Evolutionary conservation across 2,329 filamentous ascomycete species (phyloP), one percentile per base, ranked within the genome.

Genomic region (Penicillium sp.): DNA sequence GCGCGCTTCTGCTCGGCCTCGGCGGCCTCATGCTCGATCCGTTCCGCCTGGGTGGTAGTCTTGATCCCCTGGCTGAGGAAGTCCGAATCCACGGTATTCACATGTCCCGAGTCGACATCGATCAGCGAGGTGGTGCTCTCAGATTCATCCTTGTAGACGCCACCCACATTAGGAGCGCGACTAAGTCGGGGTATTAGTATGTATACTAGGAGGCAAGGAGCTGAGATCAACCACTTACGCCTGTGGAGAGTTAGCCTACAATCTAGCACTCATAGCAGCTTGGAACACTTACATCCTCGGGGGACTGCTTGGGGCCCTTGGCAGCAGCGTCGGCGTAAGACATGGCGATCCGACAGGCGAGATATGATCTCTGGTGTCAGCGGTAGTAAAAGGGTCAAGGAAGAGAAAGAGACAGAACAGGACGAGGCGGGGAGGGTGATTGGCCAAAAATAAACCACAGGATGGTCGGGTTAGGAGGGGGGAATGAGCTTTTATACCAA

Each of bases 321-420:
- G 70, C 67, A 38, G 70, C 71, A 56, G 67, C 68, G 53, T 70
- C 63, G 48, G 72, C 71, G 59, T 74, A 74, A 46, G 69, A 73
- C 71, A 74, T 74, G 38, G 34, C 62, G 44, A 21, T 10, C 7
- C 18, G 25, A 13, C 10, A 23, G 11, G 13, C 10, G 16, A n/a
- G 33, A 33, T 10, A n/a, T 13, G 33, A 11, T 6, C 4, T 27
- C 25, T 27, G 8, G 15, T 31, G 19, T 31, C 10, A 25, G 11
- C 8, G 9, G 23, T 13, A 33, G 11, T 16, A 7, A 13, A n/a
- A 13, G 10, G 2, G 18, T 25, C 25, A 4, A 14, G 7, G 11
- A 19, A 9, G 16, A 14, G n/a, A n/a, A 14, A 16, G 21, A 15
- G 10, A 18, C 11, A 35, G 8, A 25, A 16, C 23, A 13, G 20